Conservation (phyloP, 345 rosid species). For the Clarkia xantiana region DNA sequence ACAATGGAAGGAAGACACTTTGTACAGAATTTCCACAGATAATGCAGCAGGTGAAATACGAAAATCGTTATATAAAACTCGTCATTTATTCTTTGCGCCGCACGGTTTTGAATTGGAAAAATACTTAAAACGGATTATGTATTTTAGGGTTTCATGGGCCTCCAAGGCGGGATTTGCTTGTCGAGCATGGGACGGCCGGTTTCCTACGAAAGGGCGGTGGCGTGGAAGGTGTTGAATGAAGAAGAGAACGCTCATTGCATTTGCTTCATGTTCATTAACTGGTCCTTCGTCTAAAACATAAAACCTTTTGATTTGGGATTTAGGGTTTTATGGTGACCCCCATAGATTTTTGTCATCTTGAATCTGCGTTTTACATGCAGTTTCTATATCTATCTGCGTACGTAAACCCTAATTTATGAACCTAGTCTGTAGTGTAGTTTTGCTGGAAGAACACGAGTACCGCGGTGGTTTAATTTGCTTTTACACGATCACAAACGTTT, state of each 20-base stretch:
- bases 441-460: neutral
- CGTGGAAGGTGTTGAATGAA: slow-evolving; percentile 90
- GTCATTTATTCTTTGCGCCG: too few species aligned
- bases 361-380: neutral
- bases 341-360: too few species aligned
- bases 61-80: too few species aligned
- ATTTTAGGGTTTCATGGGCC: slow-evolving; percentile 63
- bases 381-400: neutral
- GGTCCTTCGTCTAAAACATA: slow-evolving; percentile 87
- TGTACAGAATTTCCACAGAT: slow-evolving; percentile 68
- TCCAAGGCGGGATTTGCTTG: slow-evolving; percentile 74
- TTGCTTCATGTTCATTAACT: slow-evolving; percentile 84
- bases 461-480: too few species aligned
- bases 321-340: too few species aligned
- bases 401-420: neutral
- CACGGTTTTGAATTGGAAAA: too few species aligned
- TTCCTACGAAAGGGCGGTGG: slow-evolving; percentile 77
- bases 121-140: too few species aligned
- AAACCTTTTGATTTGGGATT: too few species aligned
- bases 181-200: slow-evolving; percentile 96
- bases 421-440: neutral
- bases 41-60: slow-evolving; percentile 58
- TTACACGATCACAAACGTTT: too few species aligned
- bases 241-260: slow-evolving; percentile 80
- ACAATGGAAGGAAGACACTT: slow-evolving; percentile 50